Evolutionary conservation across 2,329 filamentous ascomycete species (phyloP).

Genomic region (Epichloe baconii): DNA sequence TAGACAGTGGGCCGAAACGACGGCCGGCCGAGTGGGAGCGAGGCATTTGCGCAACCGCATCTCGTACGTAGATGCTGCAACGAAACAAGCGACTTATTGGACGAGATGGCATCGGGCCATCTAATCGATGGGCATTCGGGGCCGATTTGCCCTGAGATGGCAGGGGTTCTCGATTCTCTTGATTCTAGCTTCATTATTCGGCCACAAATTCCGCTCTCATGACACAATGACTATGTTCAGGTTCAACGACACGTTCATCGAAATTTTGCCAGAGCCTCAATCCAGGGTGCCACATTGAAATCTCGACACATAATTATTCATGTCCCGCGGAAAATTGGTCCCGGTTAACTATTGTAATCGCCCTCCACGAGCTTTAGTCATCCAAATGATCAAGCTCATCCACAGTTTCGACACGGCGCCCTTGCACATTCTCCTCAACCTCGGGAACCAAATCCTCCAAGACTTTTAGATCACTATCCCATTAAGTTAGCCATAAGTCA

Average conservation of each 20-base stretch:
- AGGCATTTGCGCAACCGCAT: neutral
- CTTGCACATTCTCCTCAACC: slow-evolving; percentile 64
- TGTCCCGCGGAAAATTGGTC: no score
- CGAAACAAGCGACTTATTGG: neutral
- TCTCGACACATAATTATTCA: no score
- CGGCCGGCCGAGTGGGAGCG: no score
- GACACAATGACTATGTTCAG: no score
- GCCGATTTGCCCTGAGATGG: neutral
- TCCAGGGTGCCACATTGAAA: no score
- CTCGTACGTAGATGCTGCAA: neutral
- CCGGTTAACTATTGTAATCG: no score
- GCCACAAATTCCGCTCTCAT: no score
- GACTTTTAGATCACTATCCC: slow-evolving; percentile 52
- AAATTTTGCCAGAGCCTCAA: no score
- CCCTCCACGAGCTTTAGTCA: no score
- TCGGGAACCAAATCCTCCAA: slow-evolving; percentile 69
- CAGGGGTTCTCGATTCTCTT: no score
- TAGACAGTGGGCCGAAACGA: neutral
- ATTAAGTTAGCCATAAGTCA: slow-evolving; percentile 7
- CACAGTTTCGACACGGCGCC: slow-evolving; percentile 54
- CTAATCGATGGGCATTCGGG: neutral
- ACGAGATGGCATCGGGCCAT: neutral
- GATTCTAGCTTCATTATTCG: no score
- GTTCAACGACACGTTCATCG: no score
- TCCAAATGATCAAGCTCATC: slow-evolving; percentile 49